phyloP scores from a whole-genome alignment of 2,329 filamentous ascomycete genomes.

The Colletotrichum tamarilloi region DNA sequence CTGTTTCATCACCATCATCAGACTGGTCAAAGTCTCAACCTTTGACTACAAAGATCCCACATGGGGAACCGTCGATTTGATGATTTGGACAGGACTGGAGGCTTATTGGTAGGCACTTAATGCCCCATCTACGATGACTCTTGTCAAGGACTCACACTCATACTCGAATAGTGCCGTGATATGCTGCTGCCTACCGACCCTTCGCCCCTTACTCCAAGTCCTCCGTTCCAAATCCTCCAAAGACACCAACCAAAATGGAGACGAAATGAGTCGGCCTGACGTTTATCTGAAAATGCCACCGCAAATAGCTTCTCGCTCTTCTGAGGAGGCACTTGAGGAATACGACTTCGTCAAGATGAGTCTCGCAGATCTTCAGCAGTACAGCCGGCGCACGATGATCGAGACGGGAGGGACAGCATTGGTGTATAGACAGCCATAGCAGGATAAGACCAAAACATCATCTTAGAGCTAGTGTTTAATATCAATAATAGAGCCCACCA shows the following conservation, averaged over 20 bases:
- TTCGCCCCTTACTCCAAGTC: background rate
- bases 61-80: constrained; percentile 31
- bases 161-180: background rate
- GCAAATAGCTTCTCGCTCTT: constrained; percentile 2
- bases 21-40: constrained; percentile 19
- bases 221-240: background rate
- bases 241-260: background rate
- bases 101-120: constrained; percentile 15
- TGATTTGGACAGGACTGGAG: constrained; percentile 32
- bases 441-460: background rate
- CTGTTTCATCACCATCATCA: constrained; percentile 30
- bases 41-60: constrained; percentile 30
- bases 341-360: background rate
- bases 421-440: background rate
- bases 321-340: constrained; percentile 1
- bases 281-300: constrained; percentile 11
- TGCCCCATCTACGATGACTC: too few relatives aligned
- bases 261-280: background rate
- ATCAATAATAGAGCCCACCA: background rate
- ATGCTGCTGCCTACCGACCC: constrained; percentile 3
- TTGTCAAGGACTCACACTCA: accelerated
- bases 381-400: background rate
- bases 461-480: background rate
- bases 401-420: background rate
- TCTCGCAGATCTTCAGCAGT: constrained; percentile 2